A percentile compares a stretch with the other conserved stretches of the same genome.
phyloP scores from a whole-genome alignment of 169 alveolate genomes.

The Toxoplasma gondii region DNA sequence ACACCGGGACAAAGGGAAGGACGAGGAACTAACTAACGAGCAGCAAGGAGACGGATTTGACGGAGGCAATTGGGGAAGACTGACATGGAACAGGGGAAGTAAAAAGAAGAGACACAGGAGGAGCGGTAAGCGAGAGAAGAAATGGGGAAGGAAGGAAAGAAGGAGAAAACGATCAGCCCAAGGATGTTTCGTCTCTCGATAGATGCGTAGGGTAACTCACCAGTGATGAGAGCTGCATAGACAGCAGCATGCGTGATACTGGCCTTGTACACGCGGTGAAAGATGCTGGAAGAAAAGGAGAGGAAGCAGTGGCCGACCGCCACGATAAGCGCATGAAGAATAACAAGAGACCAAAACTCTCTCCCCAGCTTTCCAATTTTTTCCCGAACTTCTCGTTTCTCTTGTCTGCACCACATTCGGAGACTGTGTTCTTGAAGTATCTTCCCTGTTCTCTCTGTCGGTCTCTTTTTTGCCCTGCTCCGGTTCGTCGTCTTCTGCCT shows the following conservation, averaged over 20 bases:
- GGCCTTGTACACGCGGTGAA: conserved; percentile 1
- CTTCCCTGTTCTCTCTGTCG: not conserved
- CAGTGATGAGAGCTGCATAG: conserved; percentile 16
- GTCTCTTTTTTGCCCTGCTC: not conserved
- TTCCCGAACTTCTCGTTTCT: not conserved
- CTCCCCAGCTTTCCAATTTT: not conserved
- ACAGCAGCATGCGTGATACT: not conserved
- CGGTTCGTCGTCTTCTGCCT: not conserved
- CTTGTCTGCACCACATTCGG: not conserved
- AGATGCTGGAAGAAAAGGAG: conserved; percentile 3
- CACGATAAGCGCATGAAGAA: conserved; percentile 5
- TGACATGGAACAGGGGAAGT: not conserved
- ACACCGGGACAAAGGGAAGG: too few relatives aligned
- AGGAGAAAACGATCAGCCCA: not conserved
- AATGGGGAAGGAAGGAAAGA: not conserved
- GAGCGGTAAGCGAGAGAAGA: not conserved
- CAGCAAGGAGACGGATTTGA: too few relatives aligned
- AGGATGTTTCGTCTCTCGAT: not conserved
- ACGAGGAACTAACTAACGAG: too few relatives aligned
- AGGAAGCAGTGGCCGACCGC: conserved; percentile 37
- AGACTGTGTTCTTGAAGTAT: not conserved
- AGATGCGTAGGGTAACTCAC: not conserved
- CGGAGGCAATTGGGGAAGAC: not conserved
- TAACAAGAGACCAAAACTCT: not conserved
- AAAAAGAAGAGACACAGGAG: not conserved